phyloP scores from a whole-genome alignment of 176 grass and related monocot genomes.

The Lolium perenne region DNA sequence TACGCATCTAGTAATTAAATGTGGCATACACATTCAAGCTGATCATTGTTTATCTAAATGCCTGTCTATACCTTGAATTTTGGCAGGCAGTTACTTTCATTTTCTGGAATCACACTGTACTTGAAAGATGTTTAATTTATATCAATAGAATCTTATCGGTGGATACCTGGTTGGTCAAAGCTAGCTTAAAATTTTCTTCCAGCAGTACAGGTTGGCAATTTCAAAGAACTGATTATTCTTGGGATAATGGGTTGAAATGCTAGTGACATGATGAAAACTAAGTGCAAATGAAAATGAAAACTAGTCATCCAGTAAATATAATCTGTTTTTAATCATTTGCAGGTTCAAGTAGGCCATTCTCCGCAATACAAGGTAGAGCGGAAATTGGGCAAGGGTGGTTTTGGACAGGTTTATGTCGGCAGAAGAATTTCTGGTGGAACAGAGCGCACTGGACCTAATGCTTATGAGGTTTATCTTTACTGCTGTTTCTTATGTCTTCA shows the following conservation, averaged over 20 bases:
- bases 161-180: constrained; percentile 10
- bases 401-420: constrained; percentile 99
- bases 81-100: not conserved
- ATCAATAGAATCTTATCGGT: not conserved
- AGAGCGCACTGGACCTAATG: constrained; percentile 75
- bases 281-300: constrained; percentile 8
- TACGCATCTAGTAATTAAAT: constrained; percentile 28
- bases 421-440: constrained; percentile 77
- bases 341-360: constrained; percentile 95
- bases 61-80: constrained; percentile 1
- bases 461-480: constrained; percentile 66
- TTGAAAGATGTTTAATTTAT: constrained; percentile 4
- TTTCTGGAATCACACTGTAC: constrained; percentile 2
- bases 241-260: constrained; percentile 6
- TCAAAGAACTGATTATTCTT: constrained; percentile 3
- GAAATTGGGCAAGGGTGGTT: constrained; percentile 96
- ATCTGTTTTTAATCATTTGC: constrained; percentile 29
- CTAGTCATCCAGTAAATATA: constrained; percentile 26
- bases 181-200: not conserved
- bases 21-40: not conserved
- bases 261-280: not conserved
- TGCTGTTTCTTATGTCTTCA: not conserved
- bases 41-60: constrained; percentile 12
- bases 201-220: not conserved
- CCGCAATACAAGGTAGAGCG: constrained; percentile 89